These are phyloP conservation scores for Citrullus colocynthis DNA, from an alignment of 306 rosid species.

Conservation along the genomic window DNA sequence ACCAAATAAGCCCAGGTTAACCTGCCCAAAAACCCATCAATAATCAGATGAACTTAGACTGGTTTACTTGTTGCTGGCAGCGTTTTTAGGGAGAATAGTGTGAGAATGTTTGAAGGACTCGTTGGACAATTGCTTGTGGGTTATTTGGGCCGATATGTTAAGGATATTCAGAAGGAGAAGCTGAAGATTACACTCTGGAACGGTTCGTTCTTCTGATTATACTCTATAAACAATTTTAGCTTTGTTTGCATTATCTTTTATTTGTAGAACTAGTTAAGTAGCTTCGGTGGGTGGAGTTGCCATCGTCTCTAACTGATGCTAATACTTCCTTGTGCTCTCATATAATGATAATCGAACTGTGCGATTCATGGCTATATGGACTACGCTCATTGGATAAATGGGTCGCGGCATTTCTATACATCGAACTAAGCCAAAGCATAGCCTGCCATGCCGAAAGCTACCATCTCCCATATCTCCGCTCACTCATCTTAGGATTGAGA, in stretches of 20 bases:
- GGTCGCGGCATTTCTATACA: not conserved
- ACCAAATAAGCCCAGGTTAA: not conserved
- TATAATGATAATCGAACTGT: not conserved
- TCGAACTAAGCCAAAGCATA: not conserved
- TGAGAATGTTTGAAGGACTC: slow-evolving; percentile 64
- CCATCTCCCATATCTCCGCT: not conserved
- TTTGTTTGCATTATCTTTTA: not conserved
- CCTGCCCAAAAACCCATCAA: not conserved
- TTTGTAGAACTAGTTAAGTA: not conserved
- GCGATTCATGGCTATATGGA: not conserved
- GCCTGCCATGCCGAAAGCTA: not conserved
- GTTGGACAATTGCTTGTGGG: slow-evolving; percentile 74
- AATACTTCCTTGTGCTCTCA: not conserved
- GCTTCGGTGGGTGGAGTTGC: not conserved
- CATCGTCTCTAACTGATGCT: not conserved
- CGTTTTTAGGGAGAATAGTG: not conserved
- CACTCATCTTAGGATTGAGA: not conserved
- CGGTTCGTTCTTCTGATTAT: slow-evolving; percentile 20
- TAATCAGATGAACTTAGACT: not conserved
- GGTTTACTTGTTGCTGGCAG: not conserved
- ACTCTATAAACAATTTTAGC: not conserved
- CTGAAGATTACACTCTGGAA: slow-evolving; percentile 71
- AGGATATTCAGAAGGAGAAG: slow-evolving; percentile 78
- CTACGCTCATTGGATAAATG: not conserved
- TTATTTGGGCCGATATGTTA: slow-evolving; percentile 62